phyloP scores from a whole-genome alignment of 768 basidiomycete species.

The Boletus rubropictus region DNA sequence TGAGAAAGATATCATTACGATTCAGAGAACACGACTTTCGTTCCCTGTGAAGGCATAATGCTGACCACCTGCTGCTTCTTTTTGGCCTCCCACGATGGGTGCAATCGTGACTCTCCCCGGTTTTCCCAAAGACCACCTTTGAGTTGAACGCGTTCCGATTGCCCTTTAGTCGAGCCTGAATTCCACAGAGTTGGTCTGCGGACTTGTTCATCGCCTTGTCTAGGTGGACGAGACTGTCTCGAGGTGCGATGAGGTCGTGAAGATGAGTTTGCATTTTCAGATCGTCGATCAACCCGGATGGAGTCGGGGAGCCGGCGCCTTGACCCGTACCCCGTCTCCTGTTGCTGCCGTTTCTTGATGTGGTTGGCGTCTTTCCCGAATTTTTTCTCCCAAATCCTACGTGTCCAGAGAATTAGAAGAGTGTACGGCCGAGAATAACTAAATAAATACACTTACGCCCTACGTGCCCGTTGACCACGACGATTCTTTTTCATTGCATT shows the following conservation, averaged over 20 bases:
- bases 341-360: constrained; percentile 54
- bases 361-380: constrained; percentile 90
- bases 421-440: neutral
- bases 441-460: constrained; percentile 62
- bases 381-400: constrained; percentile 97
- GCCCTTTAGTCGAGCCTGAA: neutral
- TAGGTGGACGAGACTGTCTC: neutral
- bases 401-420: constrained; percentile 1
- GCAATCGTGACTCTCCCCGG: constrained; percentile 42
- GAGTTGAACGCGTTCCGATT: neutral
- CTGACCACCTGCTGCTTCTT: constrained; percentile 61
- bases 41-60: constrained; percentile 67
- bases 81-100: constrained; percentile 98
- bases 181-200: neutral
- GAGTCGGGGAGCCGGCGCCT: constrained; percentile 12
- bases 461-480: constrained; percentile 87
- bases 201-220: neutral
- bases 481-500: constrained; percentile 74
- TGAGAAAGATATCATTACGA: constrained; percentile 8
- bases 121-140: neutral
- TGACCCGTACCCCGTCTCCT: constrained; percentile 11
- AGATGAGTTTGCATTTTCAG: constrained; percentile 9
- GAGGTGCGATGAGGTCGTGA: neutral
- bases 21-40: constrained; percentile 66
- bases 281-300: constrained; percentile 15